Base-by-base conservation (phyloP, 805 yeast species). In the Metschnikowia chrysomelidarum region DNA sequence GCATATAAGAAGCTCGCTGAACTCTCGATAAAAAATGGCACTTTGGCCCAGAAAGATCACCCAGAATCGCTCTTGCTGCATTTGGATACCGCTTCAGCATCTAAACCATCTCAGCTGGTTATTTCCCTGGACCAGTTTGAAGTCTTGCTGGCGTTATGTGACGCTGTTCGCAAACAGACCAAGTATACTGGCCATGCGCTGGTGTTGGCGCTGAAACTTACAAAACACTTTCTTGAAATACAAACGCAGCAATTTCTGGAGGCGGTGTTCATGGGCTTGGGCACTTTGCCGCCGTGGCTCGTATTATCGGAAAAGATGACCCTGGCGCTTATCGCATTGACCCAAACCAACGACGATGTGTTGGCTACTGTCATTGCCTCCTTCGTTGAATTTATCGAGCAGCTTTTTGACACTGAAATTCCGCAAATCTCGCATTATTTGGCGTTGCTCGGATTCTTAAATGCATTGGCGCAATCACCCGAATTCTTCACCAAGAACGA, bases 91-190 rank as follows among this genome's bases (percentile, higher is more conserved):
- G 19, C 26, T 26, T 11, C 11, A 11, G 14, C 17, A 8, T n/a
- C 14, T n/a, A 14, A 28, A 5, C 8, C 7, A 3, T 27, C 38
- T 2, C 9, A 20, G 4, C 67, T 71, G 12, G 73, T 76, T 11
- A 63, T 76, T 40, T 58, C 76, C 2, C 57, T 66, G 24, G 73
- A 70, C 38, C 83, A 79, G 51, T 65, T 67, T 38, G 84, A 81
- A 43, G 69, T 73, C 4, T 60, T 81, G 40, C 46, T 73, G 28
- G 83, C 87, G 0, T 56, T 82, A 18, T 75, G 82, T 41, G 47
- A 32, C 19, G 49, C 51, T n/a, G 36, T 45, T 4, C 27, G 22
- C 12, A 31, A 15, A 13, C 9, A 11, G 6, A 21, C 32, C 10
- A 62, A 63, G 18, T 60, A 68, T 8, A 51, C 69, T 4, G 37